phyloP scores from a whole-genome alignment of 129 eudicot species.

The Lonicera japonica region DNA sequence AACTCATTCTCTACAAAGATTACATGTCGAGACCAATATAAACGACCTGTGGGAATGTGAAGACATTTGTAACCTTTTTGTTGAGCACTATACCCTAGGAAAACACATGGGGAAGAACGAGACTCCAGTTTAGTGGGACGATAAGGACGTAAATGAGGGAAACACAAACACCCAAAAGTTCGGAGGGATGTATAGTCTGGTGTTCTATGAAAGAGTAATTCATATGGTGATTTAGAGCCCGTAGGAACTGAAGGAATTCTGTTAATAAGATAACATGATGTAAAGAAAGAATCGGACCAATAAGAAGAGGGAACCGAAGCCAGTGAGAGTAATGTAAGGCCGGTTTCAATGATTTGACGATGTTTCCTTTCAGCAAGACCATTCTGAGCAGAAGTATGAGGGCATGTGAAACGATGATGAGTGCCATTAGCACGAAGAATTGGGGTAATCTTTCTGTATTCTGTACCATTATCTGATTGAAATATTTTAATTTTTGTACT shows the following conservation, averaged over 20 bases:
- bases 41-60: not conserved
- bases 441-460: not conserved
- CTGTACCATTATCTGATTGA: not conserved
- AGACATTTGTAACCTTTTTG: not conserved
- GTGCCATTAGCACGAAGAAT: not conserved
- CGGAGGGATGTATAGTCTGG: not conserved
- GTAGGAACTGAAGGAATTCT: not conserved
- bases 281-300: not conserved
- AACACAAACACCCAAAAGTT: not conserved
- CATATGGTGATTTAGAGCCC: not conserved
- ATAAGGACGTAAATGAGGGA: not conserved
- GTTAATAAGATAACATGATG: not conserved
- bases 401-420: not conserved
- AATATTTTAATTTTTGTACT: not conserved
- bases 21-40: not conserved
- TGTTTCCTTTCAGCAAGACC: not conserved
- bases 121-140: not conserved
- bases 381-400: not conserved
- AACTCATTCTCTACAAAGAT: not conserved
- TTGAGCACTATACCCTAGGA: not conserved
- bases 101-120: not conserved
- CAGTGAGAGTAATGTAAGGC: too few species aligned
- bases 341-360: not conserved
- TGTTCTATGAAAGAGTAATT: not conserved
- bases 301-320: too few species aligned